A percentile compares a stretch with the other conserved stretches of the same genome.
Evolutionary conservation across 2,329 filamentous ascomycete species (phyloP).

Genomic region (Nothomitra cinnamomea): DNA sequence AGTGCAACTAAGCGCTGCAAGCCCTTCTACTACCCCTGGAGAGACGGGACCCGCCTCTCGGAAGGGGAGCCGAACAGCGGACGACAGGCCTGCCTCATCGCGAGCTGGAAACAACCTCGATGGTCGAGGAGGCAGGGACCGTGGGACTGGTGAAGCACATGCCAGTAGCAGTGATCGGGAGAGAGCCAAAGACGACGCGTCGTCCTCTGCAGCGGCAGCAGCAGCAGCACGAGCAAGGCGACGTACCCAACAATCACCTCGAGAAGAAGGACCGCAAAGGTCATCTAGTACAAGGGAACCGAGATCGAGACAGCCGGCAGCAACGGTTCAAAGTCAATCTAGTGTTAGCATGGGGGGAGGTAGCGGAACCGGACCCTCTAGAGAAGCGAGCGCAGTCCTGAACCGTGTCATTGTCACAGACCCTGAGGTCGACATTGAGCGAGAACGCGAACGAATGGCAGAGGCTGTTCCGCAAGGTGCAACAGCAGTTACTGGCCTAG

Average conservation of each 20-base stretch:
- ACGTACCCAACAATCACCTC: slow-evolving; percentile 28
- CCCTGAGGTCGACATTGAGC: slow-evolving; percentile 53
- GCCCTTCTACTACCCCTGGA: slow-evolving; percentile 20
- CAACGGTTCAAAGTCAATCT: slow-evolving; percentile 31
- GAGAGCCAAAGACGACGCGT: slow-evolving; percentile 6
- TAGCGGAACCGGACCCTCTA: neutral
- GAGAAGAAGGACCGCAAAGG: slow-evolving; percentile 24
- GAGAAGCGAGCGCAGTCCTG: slow-evolving; percentile 65
- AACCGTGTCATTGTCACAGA: slow-evolving; percentile 62
- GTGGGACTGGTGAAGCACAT: slow-evolving; percentile 18
- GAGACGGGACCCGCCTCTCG: slow-evolving; percentile 17
- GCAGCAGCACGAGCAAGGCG: slow-evolving; percentile 30
- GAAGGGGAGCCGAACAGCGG: slow-evolving; percentile 22
- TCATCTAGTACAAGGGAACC: slow-evolving; percentile 26
- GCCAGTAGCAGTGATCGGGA: slow-evolving; percentile 9
- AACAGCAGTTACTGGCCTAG: slow-evolving; percentile 30
- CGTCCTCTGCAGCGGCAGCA: slow-evolving; percentile 14
- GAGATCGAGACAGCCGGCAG: slow-evolving; percentile 36
- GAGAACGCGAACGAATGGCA: slow-evolving; percentile 51
- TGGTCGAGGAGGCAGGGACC: slow-evolving; percentile 18
- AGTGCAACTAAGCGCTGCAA: slow-evolving; percentile 23
- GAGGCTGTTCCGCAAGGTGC: slow-evolving; percentile 36
- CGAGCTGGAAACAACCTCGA: slow-evolving; percentile 8
- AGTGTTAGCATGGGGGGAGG: slow-evolving; percentile 14
- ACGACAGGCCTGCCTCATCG: slow-evolving; percentile 19